Evolutionary conservation across 163 green algal genomes (phyloP), one percentile per base, ranked within the genome.

Genomic region (Chlamydomonas reinhardtii): DNA sequence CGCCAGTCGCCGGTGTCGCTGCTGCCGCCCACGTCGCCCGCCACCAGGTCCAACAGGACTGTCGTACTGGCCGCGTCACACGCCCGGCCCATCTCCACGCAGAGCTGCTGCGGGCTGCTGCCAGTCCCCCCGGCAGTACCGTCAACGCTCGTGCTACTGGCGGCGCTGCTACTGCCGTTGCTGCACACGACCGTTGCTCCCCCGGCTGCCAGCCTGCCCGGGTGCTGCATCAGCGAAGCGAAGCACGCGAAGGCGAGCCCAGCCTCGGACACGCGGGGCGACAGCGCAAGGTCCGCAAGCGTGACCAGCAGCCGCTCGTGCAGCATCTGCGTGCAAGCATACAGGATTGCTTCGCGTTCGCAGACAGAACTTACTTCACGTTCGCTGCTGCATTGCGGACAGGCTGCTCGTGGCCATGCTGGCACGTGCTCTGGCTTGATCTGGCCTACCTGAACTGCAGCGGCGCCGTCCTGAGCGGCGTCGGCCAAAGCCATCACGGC

Each of bases 11-110:
- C 61, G 25, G 17, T 31, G 61, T n/a, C 61, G 32, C 34, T 16
- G 69, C 14, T 69, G 15, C 62, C 62, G 27, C 25, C n/a, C 27
- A 35, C 65, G 65, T 59, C 76, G 14, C 65, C 65, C 39, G 34
- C 76, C 19, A 82, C 31, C 64, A 86, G 8, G 52, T 82, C 77
- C 59, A 87, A 65, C 5, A 90, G 77, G 22, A 68, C 77, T 0
- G 77, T 65, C 0, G 74, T 74, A 22, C 43, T 79, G 3, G 68
- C 62, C 16, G 62, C 72, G 39, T 76, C 74, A 27, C 82, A 74
- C 25, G 39, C 78, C 14, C 70, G 16, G 59, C 85, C 85, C 85
- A 90, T 87, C 0, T 79, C 85, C 16, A 32, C 37, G 34, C 77
- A 84, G 62, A 89, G 71, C 70, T 89, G 62, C 6, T 76, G 74